A percentile compares a stretch with the other conserved stretches of the same genome.
phyloP scores from a whole-genome alignment of 352 stramenopile genomes.

The Pythium periplocum region DNA sequence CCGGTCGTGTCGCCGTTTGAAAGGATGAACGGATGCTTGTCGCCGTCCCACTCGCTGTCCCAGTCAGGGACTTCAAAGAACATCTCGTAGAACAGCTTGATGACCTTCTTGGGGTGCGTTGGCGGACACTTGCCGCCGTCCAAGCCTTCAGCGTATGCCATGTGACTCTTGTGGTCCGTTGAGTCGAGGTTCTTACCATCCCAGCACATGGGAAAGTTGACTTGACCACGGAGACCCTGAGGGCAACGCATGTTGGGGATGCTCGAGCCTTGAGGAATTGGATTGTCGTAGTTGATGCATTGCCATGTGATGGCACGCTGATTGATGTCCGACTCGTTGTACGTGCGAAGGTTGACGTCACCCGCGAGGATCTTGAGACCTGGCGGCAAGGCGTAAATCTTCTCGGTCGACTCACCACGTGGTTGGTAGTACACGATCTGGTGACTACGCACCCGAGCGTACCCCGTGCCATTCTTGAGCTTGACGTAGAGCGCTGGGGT shows the following conservation, averaged over 20 bases:
- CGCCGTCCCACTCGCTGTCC: constrained; percentile 35
- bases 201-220: constrained; percentile 60
- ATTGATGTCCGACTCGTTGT: constrained; percentile 27
- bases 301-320: constrained; percentile 39
- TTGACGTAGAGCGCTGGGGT: constrained; percentile 43
- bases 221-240: constrained; percentile 35
- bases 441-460: constrained; percentile 38
- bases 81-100: constrained; percentile 55
- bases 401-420: constrained; percentile 22
- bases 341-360: constrained; percentile 25
- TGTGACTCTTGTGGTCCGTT: constrained; percentile 43
- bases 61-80: constrained; percentile 47
- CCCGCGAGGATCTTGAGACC: constrained; percentile 47
- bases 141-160: constrained; percentile 36
- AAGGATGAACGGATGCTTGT: constrained; percentile 47
- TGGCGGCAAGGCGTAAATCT: constrained; percentile 35
- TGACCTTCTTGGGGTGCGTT: constrained; percentile 38
- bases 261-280: constrained; percentile 29
- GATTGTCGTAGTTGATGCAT: constrained; percentile 42
- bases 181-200: constrained; percentile 42
- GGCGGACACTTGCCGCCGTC: constrained; percentile 32
- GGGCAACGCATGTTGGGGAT: constrained; percentile 42
- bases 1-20: constrained; percentile 39
- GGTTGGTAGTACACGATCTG: constrained; percentile 52
- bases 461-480: constrained; percentile 53